Evolutionary conservation across 176 grass and related monocot species (phyloP).

Genomic region (Aegilops longissima): DNA sequence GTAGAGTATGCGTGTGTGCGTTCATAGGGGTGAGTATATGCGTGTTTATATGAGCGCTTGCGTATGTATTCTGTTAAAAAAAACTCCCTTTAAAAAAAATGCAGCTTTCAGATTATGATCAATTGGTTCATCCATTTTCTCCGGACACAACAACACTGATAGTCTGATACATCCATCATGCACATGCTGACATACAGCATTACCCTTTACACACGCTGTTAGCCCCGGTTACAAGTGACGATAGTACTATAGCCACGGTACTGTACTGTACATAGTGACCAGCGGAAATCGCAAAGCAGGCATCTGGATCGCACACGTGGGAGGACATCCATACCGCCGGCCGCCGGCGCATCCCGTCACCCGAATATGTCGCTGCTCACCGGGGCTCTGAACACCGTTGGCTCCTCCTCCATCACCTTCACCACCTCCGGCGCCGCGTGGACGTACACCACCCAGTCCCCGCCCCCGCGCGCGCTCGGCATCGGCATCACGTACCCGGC

Average conservation of each 20-base stretch:
- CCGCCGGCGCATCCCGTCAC: neutral
- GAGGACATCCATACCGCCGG: neutral
- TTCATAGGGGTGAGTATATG: no score
- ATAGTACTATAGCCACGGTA: neutral
- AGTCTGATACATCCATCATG: no score
- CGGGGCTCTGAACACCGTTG: slow-evolving; percentile 45
- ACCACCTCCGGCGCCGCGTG: slow-evolving; percentile 56
- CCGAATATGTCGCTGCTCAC: slow-evolving; percentile 37
- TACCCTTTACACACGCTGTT: no score
- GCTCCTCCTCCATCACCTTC: slow-evolving; percentile 59
- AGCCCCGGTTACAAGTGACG: neutral
- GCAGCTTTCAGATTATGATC: no score
- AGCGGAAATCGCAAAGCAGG: neutral
- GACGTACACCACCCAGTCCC: slow-evolving; percentile 71
- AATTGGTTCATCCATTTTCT: no score
- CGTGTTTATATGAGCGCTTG: no score
- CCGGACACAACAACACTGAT: no score
- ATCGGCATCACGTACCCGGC: slow-evolving; percentile 80
- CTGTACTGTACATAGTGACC: neutral
- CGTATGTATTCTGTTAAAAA: no score
- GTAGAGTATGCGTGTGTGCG: no score
- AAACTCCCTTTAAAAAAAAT: no score
- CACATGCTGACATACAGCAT: no score
- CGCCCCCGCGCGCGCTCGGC: slow-evolving; percentile 43
- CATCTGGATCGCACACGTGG: neutral